Evolutionary conservation across 331 rosid species (phyloP), one percentile per base, ranked within the genome.

Genomic region (Spiraea crenata): DNA sequence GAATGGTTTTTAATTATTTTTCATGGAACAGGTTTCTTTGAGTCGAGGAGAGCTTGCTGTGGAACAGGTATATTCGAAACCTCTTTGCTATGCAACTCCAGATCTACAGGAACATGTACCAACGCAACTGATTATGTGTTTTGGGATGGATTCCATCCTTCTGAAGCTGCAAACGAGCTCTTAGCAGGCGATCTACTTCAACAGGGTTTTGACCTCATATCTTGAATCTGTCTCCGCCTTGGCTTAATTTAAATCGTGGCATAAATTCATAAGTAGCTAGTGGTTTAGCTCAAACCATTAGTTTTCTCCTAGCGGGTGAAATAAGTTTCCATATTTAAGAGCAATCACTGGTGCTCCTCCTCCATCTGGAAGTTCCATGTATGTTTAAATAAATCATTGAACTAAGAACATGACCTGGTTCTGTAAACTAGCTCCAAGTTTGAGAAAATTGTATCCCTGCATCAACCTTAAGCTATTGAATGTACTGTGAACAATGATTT

Each of bases 131-230:
- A 70, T 35, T 85, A 82, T 37, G 84, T 80, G 47, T 85, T 80
- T 57, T 85, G 87, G 87, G 87, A 85, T 34, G 90, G 90, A 25
- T 83, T 82, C 66, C 87, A 85, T 78, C 90, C 90, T 20, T 80
- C 87, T 39, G 80, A 78, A 83, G 63, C 82, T 0, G 85, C 90
- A 15, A 85, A 85, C 47, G 46, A 80, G 74, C 77, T 83, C 55
- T 38, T 85, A 82, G 90, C 90, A 44, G 80, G 70, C 3, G 70
- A 44, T 69, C 79, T 85, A 55, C 77, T 83, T 77, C 52, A 39
- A 65, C 89, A 83, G 60, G 93, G 90, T 52, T 62, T 82, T 65
- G 67, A 74, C 67, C 89, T 85, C 19, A 79, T 81, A 74, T 81
- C 80, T 45, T 75, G 59, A 79, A 63, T 69, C 71, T 52, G 19